phyloP scores from a whole-genome alignment of 202 grass and related monocot genomes.

The Hordeum pubiflorum region DNA sequence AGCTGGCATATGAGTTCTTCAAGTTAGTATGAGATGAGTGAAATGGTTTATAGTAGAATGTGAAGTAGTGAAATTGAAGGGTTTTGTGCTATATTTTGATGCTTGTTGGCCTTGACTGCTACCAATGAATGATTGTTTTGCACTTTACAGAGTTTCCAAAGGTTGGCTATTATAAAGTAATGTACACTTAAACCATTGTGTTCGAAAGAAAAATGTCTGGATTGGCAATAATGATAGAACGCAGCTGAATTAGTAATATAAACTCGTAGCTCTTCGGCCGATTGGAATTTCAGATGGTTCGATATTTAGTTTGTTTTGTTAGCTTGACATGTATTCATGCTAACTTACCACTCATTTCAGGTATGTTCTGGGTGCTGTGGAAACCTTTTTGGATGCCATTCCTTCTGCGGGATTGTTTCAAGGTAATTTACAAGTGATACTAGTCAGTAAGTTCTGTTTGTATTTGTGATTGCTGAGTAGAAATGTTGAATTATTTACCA shows the following conservation, averaged over 20 bases:
- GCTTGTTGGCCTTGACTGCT: not conserved
- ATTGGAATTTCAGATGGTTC: not conserved
- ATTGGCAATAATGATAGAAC: slow-evolving; percentile 10
- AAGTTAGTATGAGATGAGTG: not conserved
- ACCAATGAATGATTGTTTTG: slow-evolving; percentile 15
- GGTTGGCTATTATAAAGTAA: not conserved
- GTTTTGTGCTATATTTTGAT: not conserved
- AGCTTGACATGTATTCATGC: not conserved
- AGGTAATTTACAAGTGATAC: slow-evolving; percentile 38
- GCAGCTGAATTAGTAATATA: not conserved
- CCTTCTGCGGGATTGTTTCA: slow-evolving; percentile 90
- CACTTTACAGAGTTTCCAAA: not conserved
- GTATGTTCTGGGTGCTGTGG: slow-evolving; percentile 98
- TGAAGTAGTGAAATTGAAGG: not conserved
- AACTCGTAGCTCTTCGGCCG: not conserved
- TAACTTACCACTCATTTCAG: slow-evolving; percentile 42
- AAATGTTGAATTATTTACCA: not conserved
- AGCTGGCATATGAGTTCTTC: not conserved
- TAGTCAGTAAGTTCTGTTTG: slow-evolving; percentile 12
- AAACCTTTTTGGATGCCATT: slow-evolving; percentile 91
- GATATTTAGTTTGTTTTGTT: not conserved
- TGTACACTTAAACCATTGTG: not conserved
- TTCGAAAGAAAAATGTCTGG: not conserved
- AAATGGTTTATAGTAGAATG: slow-evolving; percentile 14
- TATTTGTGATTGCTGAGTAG: not conserved